Base-by-base conservation (phyloP, 208 protist genomes). In the Trypanosoma conorhini region DNA sequence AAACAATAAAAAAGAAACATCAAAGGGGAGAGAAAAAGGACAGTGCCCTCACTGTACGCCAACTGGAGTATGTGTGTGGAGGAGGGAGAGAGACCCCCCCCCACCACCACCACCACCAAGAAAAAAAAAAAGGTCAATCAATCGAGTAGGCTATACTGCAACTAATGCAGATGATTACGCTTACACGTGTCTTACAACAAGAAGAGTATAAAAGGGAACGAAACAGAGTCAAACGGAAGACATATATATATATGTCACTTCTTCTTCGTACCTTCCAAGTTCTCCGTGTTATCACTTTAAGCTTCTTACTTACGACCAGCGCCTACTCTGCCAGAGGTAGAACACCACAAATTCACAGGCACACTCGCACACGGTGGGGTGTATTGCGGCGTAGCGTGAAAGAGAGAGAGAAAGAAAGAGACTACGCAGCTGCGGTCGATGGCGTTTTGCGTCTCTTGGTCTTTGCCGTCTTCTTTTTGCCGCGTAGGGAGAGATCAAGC, bases 371-470 rank as follows among this genome's bases (percentile, higher is more conserved):
- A 38, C 33, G 2, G 33, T 38, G 2, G 33, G 4, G 33, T 38
- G 33, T 38, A 38, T 38, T 7, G 7, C 33, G 33, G 33, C 33
- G 7, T 51, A 10, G 17, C 30, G 38, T 42, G 12, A 70, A 40
- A 62, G 17, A 50, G 38, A 57, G 12, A 70, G 30, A 62, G 50
- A 35, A 31, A 70, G 44, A 48, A 58, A 46, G 19, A 26, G 33
- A 0, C 33, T 33, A 70, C 40, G 40, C 8, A 62, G 33, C 24
- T 21, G 22, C 42, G 22, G 19, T 61, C 19, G 35, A 7, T 46
- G 70, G 76, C 5, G 65, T 79, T 72, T 96, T 96, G 50, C 91
- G 72, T 7, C 91, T 80, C 70, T 82, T 91, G 21, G 91, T 96
- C 46, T 89, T 94, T 50, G 75, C 74, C 9, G 24, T 40, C 40